phyloP scores from a whole-genome alignment of 2,329 filamentous ascomycete species.

The Calonectria hongkongensis region DNA sequence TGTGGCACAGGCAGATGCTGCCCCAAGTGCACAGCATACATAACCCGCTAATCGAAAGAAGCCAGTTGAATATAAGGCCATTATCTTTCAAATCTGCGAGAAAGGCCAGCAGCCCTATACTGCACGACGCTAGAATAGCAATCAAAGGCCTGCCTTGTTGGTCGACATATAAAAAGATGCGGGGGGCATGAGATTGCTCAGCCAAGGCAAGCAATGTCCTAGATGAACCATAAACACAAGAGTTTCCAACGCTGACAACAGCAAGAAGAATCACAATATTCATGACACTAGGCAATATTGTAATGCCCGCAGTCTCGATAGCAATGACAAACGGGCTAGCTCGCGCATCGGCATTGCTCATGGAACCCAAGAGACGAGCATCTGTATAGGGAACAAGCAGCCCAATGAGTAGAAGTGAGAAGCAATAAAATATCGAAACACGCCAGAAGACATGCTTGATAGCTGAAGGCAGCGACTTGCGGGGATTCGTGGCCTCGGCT shows the following conservation, averaged over 20 bases:
- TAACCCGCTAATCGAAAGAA: neutral
- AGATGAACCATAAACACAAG: neutral
- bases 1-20: slow-evolving; percentile 4
- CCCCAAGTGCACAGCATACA: slow-evolving; percentile 8
- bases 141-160: neutral
- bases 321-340: neutral
- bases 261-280: slow-evolving; percentile 2
- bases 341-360: neutral
- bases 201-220: neutral
- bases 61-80: neutral
- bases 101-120: neutral
- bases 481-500: slow-evolving; percentile 1
- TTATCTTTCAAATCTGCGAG: neutral
- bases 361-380: neutral
- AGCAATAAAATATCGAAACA: neutral
- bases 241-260: slow-evolving; percentile 4
- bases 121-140: neutral
- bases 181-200: neutral
- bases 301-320: neutral
- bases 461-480: neutral
- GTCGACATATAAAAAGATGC: neutral
- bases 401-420: neutral
- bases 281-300: neutral
- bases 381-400: neutral
- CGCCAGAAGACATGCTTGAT: slow-evolving; percentile 10